Conservation (phyloP, 805 yeast genomes). For the Barnettozyma siamensis region DNA sequence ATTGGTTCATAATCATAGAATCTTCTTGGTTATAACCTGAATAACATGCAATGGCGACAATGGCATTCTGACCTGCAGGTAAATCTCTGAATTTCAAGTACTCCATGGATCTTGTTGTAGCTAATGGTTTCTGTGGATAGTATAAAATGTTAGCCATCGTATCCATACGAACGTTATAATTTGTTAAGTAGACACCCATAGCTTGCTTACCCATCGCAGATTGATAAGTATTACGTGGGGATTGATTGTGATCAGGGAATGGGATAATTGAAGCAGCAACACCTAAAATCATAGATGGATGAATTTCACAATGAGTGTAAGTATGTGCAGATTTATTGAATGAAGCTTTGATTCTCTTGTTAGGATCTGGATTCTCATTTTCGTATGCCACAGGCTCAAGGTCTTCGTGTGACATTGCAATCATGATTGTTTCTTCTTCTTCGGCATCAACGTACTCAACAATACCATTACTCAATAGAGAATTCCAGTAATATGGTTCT, state of each 20-base stretch:
- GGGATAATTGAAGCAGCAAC: slow-evolving; percentile 99
- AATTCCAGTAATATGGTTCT: slow-evolving; percentile 67
- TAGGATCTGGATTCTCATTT: slow-evolving; percentile 37
- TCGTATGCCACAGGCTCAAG: slow-evolving; percentile 56
- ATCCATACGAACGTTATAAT: slow-evolving; percentile 96
- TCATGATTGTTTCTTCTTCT: slow-evolving; percentile 97
- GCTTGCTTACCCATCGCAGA: slow-evolving; percentile 99
- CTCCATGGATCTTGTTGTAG: slow-evolving; percentile 98
- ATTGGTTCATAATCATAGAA: slow-evolving; percentile 99
- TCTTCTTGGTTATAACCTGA: slow-evolving; percentile 99
- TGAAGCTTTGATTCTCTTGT: slow-evolving; percentile 77
- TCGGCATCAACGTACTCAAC: slow-evolving; percentile 98
- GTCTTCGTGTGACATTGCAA: slow-evolving; percentile 99
- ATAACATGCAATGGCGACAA: slow-evolving; percentile 97
- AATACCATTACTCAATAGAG: slow-evolving; percentile 76
- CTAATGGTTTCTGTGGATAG: slow-evolving; percentile 97
- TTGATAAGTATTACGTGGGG: slow-evolving; percentile 98
- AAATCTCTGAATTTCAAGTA: slow-evolving; percentile 93
- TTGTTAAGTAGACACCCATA: slow-evolving; percentile 97
- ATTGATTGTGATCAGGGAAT: slow-evolving; percentile 99
- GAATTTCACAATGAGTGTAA: slow-evolving; percentile 98
- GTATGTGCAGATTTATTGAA: slow-evolving; percentile 63
- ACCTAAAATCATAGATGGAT: slow-evolving; percentile 97
- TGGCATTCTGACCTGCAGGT: slow-evolving; percentile 98
- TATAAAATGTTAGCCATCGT: slow-evolving; percentile 98